These are phyloP conservation scores for Cutaneotrichosporon spelunceum DNA, from an alignment of 1,284 basidiomycete genomes.

Conservation along the genomic window DNA sequence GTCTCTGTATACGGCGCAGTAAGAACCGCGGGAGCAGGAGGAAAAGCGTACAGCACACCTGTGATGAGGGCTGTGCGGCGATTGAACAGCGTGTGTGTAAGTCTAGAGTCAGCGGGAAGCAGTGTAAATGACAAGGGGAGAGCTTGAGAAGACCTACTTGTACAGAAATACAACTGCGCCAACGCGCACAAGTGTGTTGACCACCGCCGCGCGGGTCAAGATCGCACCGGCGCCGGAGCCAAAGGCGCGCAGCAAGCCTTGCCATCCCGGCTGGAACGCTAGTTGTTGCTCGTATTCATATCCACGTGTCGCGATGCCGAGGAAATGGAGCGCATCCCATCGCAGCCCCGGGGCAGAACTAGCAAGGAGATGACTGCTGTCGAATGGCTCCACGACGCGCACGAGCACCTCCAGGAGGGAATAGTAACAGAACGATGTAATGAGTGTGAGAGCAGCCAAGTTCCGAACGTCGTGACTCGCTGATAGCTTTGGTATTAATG, in stretches of 20 bases:
- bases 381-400: conserved; percentile 30
- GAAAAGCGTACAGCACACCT: conserved; percentile 67
- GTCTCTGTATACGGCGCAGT: conserved; percentile 77
- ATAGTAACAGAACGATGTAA: conserved; percentile 19
- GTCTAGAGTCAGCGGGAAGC: neutral
- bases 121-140: neutral
- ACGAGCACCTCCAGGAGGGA: conserved; percentile 22
- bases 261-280: conserved; percentile 78
- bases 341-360: conserved; percentile 55
- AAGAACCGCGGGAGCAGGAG: conserved; percentile 74
- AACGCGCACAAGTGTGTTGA: conserved; percentile 37
- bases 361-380: conserved; percentile 33
- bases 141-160: conserved; percentile 45
- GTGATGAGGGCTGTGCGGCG: conserved; percentile 62
- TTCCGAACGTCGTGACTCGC: neutral
- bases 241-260: conserved; percentile 57
- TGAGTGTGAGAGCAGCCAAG: neutral
- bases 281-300: conserved; percentile 79
- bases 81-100: conserved; percentile 17
- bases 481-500: neutral
- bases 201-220: conserved; percentile 31
- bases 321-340: conserved; percentile 88
- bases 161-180: conserved; percentile 61
- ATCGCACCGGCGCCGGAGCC: conserved; percentile 20
- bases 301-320: conserved; percentile 59